A percentile compares a stretch with the other conserved stretches of the same genome.
phyloP scores from a whole-genome alignment of 176 grass and related monocot species.

The Elymus sibiricus region DNA sequence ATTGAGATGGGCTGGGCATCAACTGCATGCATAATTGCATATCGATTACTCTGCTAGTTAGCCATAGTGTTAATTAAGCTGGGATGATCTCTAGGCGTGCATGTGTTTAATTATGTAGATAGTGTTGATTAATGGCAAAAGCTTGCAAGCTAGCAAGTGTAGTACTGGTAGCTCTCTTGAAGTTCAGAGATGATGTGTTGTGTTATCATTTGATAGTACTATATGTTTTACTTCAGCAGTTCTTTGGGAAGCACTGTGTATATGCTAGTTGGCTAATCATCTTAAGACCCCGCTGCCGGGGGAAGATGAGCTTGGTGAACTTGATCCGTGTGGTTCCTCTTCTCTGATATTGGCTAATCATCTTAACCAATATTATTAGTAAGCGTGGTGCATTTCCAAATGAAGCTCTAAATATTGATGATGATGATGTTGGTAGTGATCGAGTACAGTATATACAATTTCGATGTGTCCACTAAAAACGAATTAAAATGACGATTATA shows the following conservation, averaged over 20 bases:
- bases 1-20: neutral
- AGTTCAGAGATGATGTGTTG: conserved; percentile 13
- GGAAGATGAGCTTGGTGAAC: no score
- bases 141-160: conserved; percentile 24
- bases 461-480: neutral
- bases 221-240: neutral
- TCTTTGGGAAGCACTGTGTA: neutral
- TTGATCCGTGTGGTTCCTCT: no score
- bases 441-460: neutral
- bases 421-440: neutral
- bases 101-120: conserved; percentile 41
- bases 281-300: no score
- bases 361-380: neutral
- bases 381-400: neutral
- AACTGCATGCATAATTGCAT: neutral
- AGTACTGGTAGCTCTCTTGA: neutral
- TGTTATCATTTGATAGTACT: neutral
- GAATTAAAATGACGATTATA: neutral
- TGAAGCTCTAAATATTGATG: neutral
- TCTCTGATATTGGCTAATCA: neutral
- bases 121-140: conserved; percentile 32
- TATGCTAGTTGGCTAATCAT: neutral
- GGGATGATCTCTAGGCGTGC: conserved; percentile 21
- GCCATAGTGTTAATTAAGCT: conserved; percentile 8
- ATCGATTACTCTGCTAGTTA: conserved; percentile 22